Evolutionary conservation across 2,329 filamentous ascomycete species (phyloP), one percentile per base, ranked within the genome.

Genomic region (Aureobasidium melanogenum): DNA sequence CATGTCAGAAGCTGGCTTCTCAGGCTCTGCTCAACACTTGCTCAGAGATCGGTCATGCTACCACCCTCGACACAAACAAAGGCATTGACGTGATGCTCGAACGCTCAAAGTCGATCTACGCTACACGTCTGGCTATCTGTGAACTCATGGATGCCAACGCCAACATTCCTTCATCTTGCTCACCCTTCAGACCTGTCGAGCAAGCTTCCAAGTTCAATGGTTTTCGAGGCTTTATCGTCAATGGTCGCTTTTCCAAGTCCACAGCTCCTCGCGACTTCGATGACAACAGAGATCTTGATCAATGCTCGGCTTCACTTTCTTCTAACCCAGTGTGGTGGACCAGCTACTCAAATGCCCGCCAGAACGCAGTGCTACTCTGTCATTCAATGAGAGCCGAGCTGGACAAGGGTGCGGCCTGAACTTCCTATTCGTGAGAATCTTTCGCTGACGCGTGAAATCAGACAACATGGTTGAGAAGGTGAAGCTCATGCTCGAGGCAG

Each of bases 341-440:
- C 1, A 86, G 83, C 26, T 88, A 84, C 73, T 83, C 82, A 65
- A 85, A 85, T 69, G 82, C 78, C 62, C 77, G 79, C 60, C 82
- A 85, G 61, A 84, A 85, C 65, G 84, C 84, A 2, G 74, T 83
- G 46, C 72, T 84, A 19, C 82, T 88, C 66, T 88, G 86, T 65
- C 80, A 85, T 64, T 83, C 84, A 30, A 80, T 82, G 44, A 79
- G 84, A 39, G 73, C 78, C 44, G 80, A 84, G 57, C 77, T 82
- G 15, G 84, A 87, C 62, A 83, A 82, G 67, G 80, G 79, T 73
- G 70, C 61, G 66, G 59, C 32, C 17, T 36, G 8, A n/a, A 6
- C 38, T n/a, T 10, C 10, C 14, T 5, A 48, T 36, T 15, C 17
- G 19, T 22, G 34, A 22, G 24, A 6, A n/a, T 12, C 26, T 14